Conservation (phyloP, 768 basidiomycete genomes). For the Tricholoma flavovirens region DNA sequence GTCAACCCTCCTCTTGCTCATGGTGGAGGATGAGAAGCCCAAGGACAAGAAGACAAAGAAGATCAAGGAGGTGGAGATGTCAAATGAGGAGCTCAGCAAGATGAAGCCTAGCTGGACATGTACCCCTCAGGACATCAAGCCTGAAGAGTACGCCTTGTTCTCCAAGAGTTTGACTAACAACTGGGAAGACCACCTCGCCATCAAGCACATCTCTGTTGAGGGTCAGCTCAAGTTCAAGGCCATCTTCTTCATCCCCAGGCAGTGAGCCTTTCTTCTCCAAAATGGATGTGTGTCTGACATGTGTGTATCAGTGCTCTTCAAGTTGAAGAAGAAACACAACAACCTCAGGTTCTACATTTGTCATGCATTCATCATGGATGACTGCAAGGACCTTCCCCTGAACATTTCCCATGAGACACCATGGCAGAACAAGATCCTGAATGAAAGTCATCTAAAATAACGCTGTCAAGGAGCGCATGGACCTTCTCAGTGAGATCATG, state of each 20-base stretch:
- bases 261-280: too few species aligned
- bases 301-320: too few species aligned
- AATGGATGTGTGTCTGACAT: too few species aligned
- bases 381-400: conserved; percentile 97
- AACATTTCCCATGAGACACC: conserved; percentile 99
- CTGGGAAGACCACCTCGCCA: conserved; percentile 99
- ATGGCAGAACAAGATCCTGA: conserved; percentile 99
- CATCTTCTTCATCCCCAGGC: conserved; percentile 94
- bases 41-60: conserved; percentile 94
- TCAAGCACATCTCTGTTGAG: conserved; percentile 99
- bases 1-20: conserved; percentile 88
- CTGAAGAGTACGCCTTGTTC: conserved; percentile 92
- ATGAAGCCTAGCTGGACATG: conserved; percentile 99
- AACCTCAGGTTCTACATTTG: conserved; percentile 99
- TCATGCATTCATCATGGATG: conserved; percentile 99
- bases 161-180: conserved; percentile 99
- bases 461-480: conserved; percentile 97
- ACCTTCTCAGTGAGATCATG: conserved; percentile 90
- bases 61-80: conserved; percentile 80
- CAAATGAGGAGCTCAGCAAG: conserved; percentile 99
- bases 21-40: conserved; percentile 80
- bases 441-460: conserved; percentile 99
- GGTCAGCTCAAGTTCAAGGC: conserved; percentile 99
- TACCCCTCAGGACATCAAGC: conserved; percentile 89
- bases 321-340: conserved; percentile 99